These are phyloP conservation scores for Trichothecium roseum DNA, from an alignment of 2,329 filamentous ascomycete species.

Conservation along the genomic window DNA sequence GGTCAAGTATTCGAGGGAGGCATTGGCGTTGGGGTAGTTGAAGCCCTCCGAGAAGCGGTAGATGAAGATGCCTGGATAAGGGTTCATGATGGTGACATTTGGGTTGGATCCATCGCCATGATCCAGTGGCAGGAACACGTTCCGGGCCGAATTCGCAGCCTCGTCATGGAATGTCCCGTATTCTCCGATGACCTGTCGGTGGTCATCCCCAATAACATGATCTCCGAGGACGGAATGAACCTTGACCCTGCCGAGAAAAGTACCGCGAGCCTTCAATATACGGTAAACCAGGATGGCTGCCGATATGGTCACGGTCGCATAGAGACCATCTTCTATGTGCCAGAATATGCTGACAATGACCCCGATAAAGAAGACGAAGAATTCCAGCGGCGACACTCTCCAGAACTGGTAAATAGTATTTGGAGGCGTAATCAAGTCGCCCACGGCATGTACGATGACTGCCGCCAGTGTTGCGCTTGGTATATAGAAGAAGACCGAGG, in stretches of 20 bases:
- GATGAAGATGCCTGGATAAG: constrained; percentile 89
- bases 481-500: constrained; percentile 89
- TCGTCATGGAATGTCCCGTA: constrained; percentile 46
- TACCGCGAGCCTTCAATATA: constrained; percentile 70
- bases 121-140: constrained; percentile 30
- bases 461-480: constrained; percentile 70
- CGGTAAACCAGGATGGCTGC: constrained; percentile 73
- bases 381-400: constrained; percentile 82
- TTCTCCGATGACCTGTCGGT: constrained; percentile 31
- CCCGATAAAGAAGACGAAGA: constrained; percentile 85
- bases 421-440: constrained; percentile 82
- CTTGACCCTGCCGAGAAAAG: constrained; percentile 58
- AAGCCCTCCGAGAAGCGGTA: constrained; percentile 92
- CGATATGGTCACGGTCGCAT: constrained; percentile 71
- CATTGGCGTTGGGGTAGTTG: constrained; percentile 90
- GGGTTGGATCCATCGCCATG: constrained; percentile 45
- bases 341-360: constrained; percentile 84
- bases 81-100: constrained; percentile 25
- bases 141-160: constrained; percentile 35
- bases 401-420: constrained; percentile 94
- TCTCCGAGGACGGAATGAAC: constrained; percentile 78
- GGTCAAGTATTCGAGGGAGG: constrained; percentile 73
- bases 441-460: constrained; percentile 93
- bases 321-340: constrained; percentile 86
- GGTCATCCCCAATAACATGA: constrained; percentile 55